Evolutionary conservation across 768 basidiomycete species (phyloP).

Genomic region (Terana coerulea): DNA sequence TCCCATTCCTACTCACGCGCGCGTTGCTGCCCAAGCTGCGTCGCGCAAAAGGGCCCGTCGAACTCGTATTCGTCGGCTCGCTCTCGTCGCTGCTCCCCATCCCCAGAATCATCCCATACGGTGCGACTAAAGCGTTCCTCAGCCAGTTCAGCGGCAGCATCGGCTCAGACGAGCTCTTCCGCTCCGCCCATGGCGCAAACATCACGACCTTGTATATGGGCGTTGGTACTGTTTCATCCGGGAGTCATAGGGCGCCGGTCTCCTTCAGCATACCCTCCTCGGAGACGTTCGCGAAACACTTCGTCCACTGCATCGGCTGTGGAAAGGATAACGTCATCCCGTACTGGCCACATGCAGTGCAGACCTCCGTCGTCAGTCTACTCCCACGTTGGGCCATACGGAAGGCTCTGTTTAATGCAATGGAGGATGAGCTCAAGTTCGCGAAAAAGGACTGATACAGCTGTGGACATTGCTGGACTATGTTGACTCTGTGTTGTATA

Average conservation of each 20-base stretch:
- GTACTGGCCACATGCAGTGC: constrained; percentile 19
- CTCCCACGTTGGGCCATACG: constrained; percentile 10
- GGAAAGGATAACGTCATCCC: constrained; percentile 17
- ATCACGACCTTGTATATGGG: constrained; percentile 22
- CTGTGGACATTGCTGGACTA: too few species aligned
- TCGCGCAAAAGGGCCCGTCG: constrained; percentile 18
- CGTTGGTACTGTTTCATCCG: constrained; percentile 18
- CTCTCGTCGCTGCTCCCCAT: constrained; percentile 16
- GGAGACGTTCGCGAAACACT: constrained; percentile 17
- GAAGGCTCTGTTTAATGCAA: constrained; percentile 1
- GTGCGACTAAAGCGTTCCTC: constrained; percentile 24
- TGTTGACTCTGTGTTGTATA: too few species aligned
- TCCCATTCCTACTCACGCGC: constrained; percentile 25
- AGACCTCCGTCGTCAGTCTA: constrained; percentile 4
- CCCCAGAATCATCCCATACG: constrained; percentile 22
- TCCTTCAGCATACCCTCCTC: constrained; percentile 12
- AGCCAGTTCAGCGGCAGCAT: constrained; percentile 18
- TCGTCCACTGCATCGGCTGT: constrained; percentile 21
- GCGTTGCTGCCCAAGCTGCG: constrained; percentile 26
- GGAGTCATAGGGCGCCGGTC: background rate
- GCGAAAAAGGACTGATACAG: constrained; percentile 11
- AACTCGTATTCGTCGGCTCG: constrained; percentile 25
- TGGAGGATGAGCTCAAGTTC: constrained; percentile 6
- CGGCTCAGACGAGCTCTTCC: constrained; percentile 22
- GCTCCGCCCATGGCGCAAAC: constrained; percentile 13